Base-by-base conservation (phyloP, 2,329 filamentous ascomycete species). In the Aureobasidium pullulans region DNA sequence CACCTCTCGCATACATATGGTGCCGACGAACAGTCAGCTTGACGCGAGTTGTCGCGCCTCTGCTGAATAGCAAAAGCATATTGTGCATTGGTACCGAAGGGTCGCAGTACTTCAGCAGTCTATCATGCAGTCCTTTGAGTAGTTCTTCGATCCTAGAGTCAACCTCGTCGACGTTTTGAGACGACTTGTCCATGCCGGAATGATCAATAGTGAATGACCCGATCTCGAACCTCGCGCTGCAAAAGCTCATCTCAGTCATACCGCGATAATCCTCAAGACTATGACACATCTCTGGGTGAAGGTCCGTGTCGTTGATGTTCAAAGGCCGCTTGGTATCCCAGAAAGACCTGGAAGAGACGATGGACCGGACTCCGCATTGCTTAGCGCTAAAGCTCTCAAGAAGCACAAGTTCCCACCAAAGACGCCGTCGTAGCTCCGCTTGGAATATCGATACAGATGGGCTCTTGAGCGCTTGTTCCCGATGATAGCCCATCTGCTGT, bases 341-440 rank as follows among this genome's bases (percentile, higher is more conserved):
- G 5, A 63, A 60, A 6, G 11, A 31, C 7, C 16, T 13, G 5
- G 3, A 28, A 6, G 7, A 42, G 2, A 70, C 73, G 3, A 36
- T 36, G 3, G 48, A 47, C 3, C 19, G 31, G 23, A 56, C 68
- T 1, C 69, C 69, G 40, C 66, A 68, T 2, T 70, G 63, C 42
- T 71, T 68, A 7, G 63, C 66, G 36, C 67, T 65, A 16, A 69
- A 60, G 6, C 67, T 67, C 62, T 87, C 84, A 2, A 86, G 75
- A n/a, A 84, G 76, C 29, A 84, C 68, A 16, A 87, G 77, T 63
- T 85, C 81, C 73, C 82, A 85, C 83, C 83, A 86, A 6, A 84
- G 70, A 32, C 83, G 73, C 61, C 83, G 75, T 19, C 82, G 75
- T 65, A 85, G 78, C 68, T 86, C 81, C 2, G 77, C 77, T 60